Percentiles rank a stretch among this genome's conserved stretches.
Evolutionary conservation across 192 early-diverging fungal species (phyloP).

Genomic region (Chytriomyces confervae): DNA sequence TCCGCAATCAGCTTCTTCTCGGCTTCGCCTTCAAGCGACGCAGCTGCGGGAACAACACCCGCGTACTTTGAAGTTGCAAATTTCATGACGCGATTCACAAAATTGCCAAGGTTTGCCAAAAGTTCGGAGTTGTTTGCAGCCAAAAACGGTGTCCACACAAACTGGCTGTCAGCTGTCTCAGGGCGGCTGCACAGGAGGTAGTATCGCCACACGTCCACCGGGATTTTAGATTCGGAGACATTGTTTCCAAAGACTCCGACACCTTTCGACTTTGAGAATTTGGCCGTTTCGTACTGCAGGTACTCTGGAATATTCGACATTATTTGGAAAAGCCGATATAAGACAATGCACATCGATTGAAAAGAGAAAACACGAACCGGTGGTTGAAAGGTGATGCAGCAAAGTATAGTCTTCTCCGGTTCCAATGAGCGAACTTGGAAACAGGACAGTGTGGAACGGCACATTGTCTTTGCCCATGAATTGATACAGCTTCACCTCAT

Average conservation of each 20-base stretch:
- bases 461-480: slow-evolving; percentile 99
- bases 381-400: slow-evolving; percentile 89
- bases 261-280: slow-evolving; percentile 96
- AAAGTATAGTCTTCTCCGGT: slow-evolving; percentile 90
- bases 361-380: slow-evolving; percentile 58
- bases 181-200: slow-evolving; percentile 92
- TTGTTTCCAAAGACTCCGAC: slow-evolving; percentile 98
- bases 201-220: slow-evolving; percentile 96
- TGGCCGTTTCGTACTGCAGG: slow-evolving; percentile 93
- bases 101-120: slow-evolving; percentile 95
- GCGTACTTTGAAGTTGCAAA: slow-evolving; percentile 93
- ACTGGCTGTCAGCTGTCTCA: slow-evolving; percentile 88
- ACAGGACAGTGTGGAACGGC: slow-evolving; percentile 98
- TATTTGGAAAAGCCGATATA: background rate
- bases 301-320: slow-evolving; percentile 69
- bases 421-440: slow-evolving; percentile 87
- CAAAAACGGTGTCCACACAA: slow-evolving; percentile 92
- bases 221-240: slow-evolving; percentile 86
- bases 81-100: slow-evolving; percentile 95
- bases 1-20: slow-evolving; percentile 82
- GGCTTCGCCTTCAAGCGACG: slow-evolving; percentile 51
- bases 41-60: slow-evolving; percentile 72
- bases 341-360: background rate
- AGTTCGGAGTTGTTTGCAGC: slow-evolving; percentile 95
- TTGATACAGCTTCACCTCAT: slow-evolving; percentile 95